Conservation (phyloP, 768 basidiomycete genomes). For the Phaeotremella skinneri region DNA sequence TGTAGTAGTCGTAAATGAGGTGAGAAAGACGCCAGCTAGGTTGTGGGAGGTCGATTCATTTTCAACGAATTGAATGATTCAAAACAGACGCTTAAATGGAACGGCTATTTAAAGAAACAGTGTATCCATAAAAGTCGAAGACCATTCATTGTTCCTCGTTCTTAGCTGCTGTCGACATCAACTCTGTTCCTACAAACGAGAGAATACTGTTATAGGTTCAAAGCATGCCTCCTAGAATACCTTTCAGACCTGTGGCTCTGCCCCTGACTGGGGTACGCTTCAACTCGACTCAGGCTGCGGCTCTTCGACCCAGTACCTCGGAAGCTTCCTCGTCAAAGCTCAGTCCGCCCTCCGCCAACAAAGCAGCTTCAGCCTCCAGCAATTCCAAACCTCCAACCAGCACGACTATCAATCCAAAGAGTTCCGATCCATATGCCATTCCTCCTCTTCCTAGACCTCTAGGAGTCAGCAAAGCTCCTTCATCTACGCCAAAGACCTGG, state of each 20-base stretch:
- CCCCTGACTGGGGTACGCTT: neutral
- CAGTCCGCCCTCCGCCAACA: constrained; percentile 1
- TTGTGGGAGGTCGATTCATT: too few relatives aligned
- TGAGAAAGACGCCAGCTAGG: too few relatives aligned
- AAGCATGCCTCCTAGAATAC: constrained; percentile 18
- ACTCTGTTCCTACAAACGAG: too few relatives aligned
- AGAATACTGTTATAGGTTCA: too few relatives aligned
- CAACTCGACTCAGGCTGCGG: neutral
- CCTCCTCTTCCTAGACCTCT: constrained; percentile 60
- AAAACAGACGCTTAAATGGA: too few relatives aligned
- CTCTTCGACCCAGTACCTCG: constrained; percentile 3
- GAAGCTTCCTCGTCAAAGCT: constrained; percentile 8
- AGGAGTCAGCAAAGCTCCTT: constrained; percentile 70
- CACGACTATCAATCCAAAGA: neutral
- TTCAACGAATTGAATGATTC: too few relatives aligned
- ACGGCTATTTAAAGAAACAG: too few relatives aligned
- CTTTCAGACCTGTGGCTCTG: constrained; percentile 1
- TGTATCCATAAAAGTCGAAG: too few relatives aligned
- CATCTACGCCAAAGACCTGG: constrained; percentile 61
- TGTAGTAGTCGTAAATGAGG: neutral
- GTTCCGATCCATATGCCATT: constrained; percentile 11
- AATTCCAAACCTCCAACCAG: neutral
- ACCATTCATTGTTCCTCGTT: too few relatives aligned
- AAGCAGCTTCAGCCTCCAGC: neutral
- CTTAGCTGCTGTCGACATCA: too few relatives aligned